A percentile compares a stretch with the other conserved stretches of the same genome.
These are phyloP conservation scores for Rhizodiscina lignyota DNA, from an alignment of 495 filamentous ascomycete genomes.

Conservation along the genomic window DNA sequence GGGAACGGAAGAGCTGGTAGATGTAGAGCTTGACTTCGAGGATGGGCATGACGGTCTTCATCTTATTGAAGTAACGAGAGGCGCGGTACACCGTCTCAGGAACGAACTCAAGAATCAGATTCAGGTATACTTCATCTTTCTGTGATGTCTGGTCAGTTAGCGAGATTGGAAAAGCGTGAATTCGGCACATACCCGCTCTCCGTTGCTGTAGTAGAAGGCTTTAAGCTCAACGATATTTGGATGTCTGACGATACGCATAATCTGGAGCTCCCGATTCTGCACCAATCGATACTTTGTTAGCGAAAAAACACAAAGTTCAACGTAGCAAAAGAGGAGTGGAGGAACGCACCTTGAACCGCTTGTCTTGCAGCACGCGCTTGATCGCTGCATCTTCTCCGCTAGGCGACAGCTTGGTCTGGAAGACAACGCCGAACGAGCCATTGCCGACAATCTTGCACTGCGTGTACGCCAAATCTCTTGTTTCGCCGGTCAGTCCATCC, in stretches of 20 bases:
- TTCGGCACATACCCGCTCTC: conserved; percentile 56
- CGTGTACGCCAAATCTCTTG: conserved; percentile 90
- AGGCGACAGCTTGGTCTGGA: conserved; percentile 95
- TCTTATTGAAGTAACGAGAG: conserved; percentile 98
- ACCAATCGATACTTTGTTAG: not conserved
- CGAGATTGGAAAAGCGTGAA: conserved; percentile 1
- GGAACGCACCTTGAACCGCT: conserved; percentile 79
- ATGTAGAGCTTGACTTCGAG: conserved; percentile 98
- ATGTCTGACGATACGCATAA: conserved; percentile 97
- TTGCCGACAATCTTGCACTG: conserved; percentile 99
- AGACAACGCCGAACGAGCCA: conserved; percentile 96
- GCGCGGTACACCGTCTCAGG: conserved; percentile 97
- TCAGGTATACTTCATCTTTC: conserved; percentile 99
- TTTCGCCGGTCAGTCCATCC: conserved; percentile 92
- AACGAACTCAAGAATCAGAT: conserved; percentile 94
- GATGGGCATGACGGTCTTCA: conserved; percentile 99
- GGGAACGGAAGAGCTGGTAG: conserved; percentile 95
- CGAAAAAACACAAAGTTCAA: not conserved
- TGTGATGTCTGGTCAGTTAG: conserved; percentile 21
- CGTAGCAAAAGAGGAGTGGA: not conserved
- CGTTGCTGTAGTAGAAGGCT: conserved; percentile 98
- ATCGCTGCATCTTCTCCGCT: conserved; percentile 96
- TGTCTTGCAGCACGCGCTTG: conserved; percentile 96
- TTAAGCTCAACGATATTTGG: conserved; percentile 98
- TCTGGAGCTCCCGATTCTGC: conserved; percentile 95